A percentile compares a stretch with the other conserved stretches of the same genome.
phyloP scores from a whole-genome alignment of 805 yeast species.

The Metschnikowia reukaufii region DNA sequence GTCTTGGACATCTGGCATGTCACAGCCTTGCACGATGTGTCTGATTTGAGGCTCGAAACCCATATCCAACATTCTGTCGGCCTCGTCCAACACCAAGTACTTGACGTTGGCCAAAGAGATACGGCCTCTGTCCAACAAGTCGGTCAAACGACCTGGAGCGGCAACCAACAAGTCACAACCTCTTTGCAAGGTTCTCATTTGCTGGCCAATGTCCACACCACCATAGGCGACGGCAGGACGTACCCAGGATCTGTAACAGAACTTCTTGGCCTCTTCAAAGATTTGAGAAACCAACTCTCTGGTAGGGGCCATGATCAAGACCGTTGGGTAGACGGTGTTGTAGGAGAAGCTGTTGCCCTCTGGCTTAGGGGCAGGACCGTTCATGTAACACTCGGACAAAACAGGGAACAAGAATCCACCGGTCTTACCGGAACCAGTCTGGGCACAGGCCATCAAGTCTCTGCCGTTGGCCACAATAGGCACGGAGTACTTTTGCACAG shows the following conservation, averaged over 20 bases:
- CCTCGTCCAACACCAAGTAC: constrained; percentile 95
- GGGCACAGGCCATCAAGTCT: constrained; percentile 97
- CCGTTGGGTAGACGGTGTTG: constrained; percentile 89
- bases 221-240: constrained; percentile 96
- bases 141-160: constrained; percentile 98
- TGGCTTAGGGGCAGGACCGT: constrained; percentile 73
- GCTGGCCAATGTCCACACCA: constrained; percentile 92
- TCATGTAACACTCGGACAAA: constrained; percentile 81
- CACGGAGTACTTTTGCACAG: constrained; percentile 90
- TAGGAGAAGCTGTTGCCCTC: constrained; percentile 54
- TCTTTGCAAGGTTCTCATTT: constrained; percentile 81
- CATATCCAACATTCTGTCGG: constrained; percentile 99
- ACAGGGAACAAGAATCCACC: constrained; percentile 99
- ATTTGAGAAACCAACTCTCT: constrained; percentile 98
- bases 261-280: constrained; percentile 92
- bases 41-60: constrained; percentile 99
- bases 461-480: constrained; percentile 88
- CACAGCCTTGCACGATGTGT: constrained; percentile 96
- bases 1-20: constrained; percentile 87
- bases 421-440: constrained; percentile 99
- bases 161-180: constrained; percentile 98
- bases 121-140: constrained; percentile 91
- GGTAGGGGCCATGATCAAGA: constrained; percentile 95
- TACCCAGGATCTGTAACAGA: constrained; percentile 98
- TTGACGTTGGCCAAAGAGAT: constrained; percentile 87